A percentile compares a stretch with the other conserved stretches of the same genome.
phyloP scores from a whole-genome alignment of 495 filamentous ascomycete species.

The Platismatia glauca region DNA sequence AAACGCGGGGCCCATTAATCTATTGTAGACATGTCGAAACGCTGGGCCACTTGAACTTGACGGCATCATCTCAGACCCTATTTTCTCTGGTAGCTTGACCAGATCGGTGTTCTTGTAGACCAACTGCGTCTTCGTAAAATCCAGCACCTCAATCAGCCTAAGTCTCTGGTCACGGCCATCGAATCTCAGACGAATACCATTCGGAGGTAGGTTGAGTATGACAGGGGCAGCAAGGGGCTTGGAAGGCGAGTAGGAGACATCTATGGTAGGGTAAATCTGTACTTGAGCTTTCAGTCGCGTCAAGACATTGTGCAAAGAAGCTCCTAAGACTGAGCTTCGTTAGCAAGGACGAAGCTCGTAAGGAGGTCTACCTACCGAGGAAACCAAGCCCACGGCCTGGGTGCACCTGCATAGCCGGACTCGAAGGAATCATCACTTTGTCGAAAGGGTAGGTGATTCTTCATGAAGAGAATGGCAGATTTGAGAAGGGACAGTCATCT shows the following conservation, averaged over 20 bases:
- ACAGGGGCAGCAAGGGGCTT: slow-evolving; percentile 67
- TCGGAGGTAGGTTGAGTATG: slow-evolving; percentile 62
- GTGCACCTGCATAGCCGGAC: slow-evolving; percentile 45
- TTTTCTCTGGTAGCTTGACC: slow-evolving; percentile 48
- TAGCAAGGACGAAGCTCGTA: background rate
- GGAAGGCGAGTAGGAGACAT: slow-evolving; percentile 62
- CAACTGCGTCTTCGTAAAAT: slow-evolving; percentile 79
- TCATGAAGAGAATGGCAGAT: background rate
- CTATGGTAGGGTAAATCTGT: slow-evolving; percentile 68
- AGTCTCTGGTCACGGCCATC: slow-evolving; percentile 89
- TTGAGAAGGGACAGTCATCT: background rate
- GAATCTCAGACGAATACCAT: slow-evolving; percentile 83
- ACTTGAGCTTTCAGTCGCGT: slow-evolving; percentile 78
- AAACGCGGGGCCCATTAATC: slow-evolving; percentile 82
- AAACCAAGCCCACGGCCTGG: slow-evolving; percentile 73
- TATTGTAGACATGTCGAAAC: slow-evolving; percentile 86
- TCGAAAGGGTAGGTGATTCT: background rate
- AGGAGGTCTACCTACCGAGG: slow-evolving; percentile 48
- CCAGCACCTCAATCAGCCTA: slow-evolving; percentile 79
- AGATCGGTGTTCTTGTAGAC: slow-evolving; percentile 82
- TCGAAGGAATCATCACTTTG: slow-evolving; percentile 11
- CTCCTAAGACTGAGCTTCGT: slow-evolving; percentile 60
- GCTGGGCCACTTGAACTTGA: slow-evolving; percentile 54
- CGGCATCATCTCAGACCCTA: slow-evolving; percentile 22
- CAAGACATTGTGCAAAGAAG: slow-evolving; percentile 81